A percentile compares a stretch with the other conserved stretches of the same genome.
phyloP scores from a whole-genome alignment of 2,329 filamentous ascomycete species.

The Ophiostoma australiae region DNA sequence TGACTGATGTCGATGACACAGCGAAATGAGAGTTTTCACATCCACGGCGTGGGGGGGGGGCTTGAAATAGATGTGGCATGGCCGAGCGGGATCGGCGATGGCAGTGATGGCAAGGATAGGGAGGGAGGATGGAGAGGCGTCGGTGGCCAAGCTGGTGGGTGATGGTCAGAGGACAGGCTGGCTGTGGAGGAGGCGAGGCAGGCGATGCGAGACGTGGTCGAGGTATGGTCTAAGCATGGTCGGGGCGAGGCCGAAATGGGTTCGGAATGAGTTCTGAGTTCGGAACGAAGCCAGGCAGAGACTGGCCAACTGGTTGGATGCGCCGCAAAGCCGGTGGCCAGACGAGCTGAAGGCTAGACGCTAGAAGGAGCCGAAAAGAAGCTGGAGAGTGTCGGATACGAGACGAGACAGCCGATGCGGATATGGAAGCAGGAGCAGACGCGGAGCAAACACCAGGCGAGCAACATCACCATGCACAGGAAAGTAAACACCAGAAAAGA shows the following conservation, averaged over 20 bases:
- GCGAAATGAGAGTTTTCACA: background rate
- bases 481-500: background rate
- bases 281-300: background rate
- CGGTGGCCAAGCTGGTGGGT: background rate
- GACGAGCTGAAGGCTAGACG: background rate
- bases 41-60: background rate
- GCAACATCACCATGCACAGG: background rate
- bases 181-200: background rate
- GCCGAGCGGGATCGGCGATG: background rate
- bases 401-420: background rate
- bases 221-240: background rate
- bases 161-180: background rate
- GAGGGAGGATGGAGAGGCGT: background rate
- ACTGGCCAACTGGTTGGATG: background rate
- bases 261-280: background rate
- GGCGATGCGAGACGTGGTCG: background rate
- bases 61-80: background rate
- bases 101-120: too few relatives aligned
- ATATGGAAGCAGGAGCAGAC: background rate
- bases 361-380: background rate
- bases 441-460: background rate
- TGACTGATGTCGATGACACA: constrained; percentile 4
- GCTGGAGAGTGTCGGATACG: background rate
- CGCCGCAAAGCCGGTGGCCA: background rate
- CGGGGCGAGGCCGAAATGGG: background rate